Base-by-base conservation (phyloP, 2,329 filamentous ascomycete genomes). In the Drechslerella coelobrocha region DNA sequence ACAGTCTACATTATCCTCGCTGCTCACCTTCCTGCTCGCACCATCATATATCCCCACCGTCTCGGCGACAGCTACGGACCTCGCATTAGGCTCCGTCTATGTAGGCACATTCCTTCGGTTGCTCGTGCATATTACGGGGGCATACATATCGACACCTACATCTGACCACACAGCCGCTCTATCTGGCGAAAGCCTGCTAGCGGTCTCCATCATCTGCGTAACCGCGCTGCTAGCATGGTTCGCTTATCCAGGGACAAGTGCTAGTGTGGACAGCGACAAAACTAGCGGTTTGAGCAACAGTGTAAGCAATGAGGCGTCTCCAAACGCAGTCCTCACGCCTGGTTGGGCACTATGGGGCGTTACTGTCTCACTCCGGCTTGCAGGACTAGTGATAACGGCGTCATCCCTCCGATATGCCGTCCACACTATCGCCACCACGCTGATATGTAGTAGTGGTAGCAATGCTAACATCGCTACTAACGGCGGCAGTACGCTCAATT, bases 161-260 rank as follows among this genome's bases (percentile, higher is more conserved):
- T n/a, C 29, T 31, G 12, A 31, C 7, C n/a, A 41, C 6, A 43
- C 17, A 2, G 21, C 41, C 4, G 6, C 27, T 7, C 31, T 61
- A 43, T 45, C 57, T 12, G 48, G 10, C 8, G 57, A 61, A 34
- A 5, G 6, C 0, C 12, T 26, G 1, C 8, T 45, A 14, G 6
- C 41, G 1, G 5, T 61, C 12, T 29, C 34, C 1, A 53, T 53
- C n/a, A 24, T 61, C 31, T 61, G 57, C 17, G 12, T 52, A 0
- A 61, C 47, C 7, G 41, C 19, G 23, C 17, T 61, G 37, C 50
- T 27, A 24, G 47, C 47, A 12, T 61, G 57, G 57, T 53, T 61
- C 17, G 47, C 37, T 1, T 61, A 45, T 21, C 45, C 47, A 0
- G 57, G 57, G 2, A 12, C 29, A 12, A 6, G 12, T 31, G 6